Evolutionary conservation across 371 early-diverging fungal species (phyloP).

Genomic region (Syncephalastrum sp.): DNA sequence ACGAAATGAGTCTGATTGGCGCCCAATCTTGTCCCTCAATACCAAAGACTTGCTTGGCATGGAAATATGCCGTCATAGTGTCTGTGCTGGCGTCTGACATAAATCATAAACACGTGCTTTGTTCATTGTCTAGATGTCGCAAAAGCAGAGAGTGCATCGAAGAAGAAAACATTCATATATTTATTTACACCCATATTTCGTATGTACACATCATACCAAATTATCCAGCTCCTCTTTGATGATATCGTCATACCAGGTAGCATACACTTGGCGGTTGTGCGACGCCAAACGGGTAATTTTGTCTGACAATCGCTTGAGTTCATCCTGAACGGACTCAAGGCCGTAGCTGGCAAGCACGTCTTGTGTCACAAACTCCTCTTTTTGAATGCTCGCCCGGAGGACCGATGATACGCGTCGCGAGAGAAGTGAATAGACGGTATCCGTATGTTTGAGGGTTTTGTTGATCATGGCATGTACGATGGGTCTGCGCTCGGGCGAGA

Average conservation of each 20-base stretch:
- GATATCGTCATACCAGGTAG: constrained; percentile 62
- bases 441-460: constrained; percentile 67
- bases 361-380: constrained; percentile 44
- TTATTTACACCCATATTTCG: constrained; percentile 7
- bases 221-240: constrained; percentile 19
- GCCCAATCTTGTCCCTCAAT: background rate
- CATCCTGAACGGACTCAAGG: constrained; percentile 55
- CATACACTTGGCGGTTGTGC: constrained; percentile 72
- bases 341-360: constrained; percentile 59
- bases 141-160: no score
- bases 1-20: no score
- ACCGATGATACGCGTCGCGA: constrained; percentile 57
- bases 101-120: no score
- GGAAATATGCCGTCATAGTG: no score
- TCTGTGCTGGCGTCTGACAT: no score
- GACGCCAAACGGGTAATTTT: constrained; percentile 49
- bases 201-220: constrained; percentile 1
- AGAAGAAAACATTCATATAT: background rate
- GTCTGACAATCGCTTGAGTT: constrained; percentile 49
- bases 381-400: constrained; percentile 53
- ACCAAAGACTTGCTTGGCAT: background rate
- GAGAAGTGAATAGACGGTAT: constrained; percentile 68
- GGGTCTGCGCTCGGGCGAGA: constrained; percentile 36
- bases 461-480: constrained; percentile 67
- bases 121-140: no score